phyloP scores from a whole-genome alignment of 495 filamentous ascomycete genomes.

The Aspergillus bridgeri region DNA sequence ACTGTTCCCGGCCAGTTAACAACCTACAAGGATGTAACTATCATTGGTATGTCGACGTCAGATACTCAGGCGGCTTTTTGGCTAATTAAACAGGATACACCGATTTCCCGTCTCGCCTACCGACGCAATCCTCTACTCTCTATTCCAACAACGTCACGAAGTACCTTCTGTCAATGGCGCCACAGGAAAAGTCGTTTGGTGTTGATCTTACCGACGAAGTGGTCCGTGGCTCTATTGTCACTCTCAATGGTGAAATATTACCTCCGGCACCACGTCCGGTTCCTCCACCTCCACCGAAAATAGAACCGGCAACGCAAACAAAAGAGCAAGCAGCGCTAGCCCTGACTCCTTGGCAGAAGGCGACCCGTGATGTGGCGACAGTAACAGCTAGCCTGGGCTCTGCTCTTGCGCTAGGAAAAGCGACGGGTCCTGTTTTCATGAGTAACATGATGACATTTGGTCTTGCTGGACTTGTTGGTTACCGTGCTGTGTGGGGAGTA shows the following conservation, averaged over 20 bases:
- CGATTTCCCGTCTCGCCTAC: conserved; percentile 73
- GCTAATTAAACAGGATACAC: conserved; percentile 59
- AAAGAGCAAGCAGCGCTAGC: conserved; percentile 58
- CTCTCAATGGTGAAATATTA: conserved; percentile 66
- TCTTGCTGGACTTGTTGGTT: conserved; percentile 73
- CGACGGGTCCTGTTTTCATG: conserved; percentile 78
- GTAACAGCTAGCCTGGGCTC: conserved; percentile 72
- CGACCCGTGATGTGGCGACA: conserved; percentile 61
- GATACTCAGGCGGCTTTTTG: neutral
- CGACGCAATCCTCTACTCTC: conserved; percentile 75
- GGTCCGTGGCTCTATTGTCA: conserved; percentile 74
- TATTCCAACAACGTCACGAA: conserved; percentile 89
- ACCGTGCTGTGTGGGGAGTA: conserved; percentile 79
- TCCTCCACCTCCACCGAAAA: conserved; percentile 60
- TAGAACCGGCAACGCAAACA: conserved; percentile 40
- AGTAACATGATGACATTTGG: conserved; percentile 75
- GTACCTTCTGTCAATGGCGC: conserved; percentile 71
- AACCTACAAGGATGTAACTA: conserved; percentile 68
- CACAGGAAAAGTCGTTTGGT: conserved; percentile 68
- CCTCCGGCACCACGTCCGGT: conserved; percentile 67
- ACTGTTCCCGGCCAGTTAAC: conserved; percentile 66
- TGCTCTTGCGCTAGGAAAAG: conserved; percentile 67
- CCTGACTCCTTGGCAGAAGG: conserved; percentile 74
- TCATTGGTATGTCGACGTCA: conserved; percentile 59
- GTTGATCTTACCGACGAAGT: conserved; percentile 76